Evolutionary conservation across 345 rosid species (phyloP).

Genomic region (Cardamine occulta): DNA sequence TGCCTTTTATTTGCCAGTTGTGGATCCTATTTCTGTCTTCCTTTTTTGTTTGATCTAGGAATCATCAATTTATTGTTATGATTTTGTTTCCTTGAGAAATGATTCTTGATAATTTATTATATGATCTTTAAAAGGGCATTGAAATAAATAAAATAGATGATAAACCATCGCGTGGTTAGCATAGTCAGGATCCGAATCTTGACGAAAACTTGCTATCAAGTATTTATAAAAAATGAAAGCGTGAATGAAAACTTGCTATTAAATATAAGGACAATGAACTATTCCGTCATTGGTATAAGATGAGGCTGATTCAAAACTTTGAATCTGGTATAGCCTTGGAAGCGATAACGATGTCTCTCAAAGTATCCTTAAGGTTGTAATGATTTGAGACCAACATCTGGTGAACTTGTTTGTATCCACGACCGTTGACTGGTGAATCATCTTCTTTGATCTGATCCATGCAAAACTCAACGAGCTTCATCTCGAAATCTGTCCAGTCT

Average conservation of each 20-base stretch:
- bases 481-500: constrained; percentile 52
- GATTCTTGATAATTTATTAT: neutral
- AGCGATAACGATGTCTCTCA: constrained; percentile 26
- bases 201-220: neutral
- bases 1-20: too few relatives aligned
- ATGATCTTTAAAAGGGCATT: neutral
- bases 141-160: neutral
- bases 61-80: neutral
- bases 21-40: too few relatives aligned
- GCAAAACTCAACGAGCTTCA: constrained; percentile 67
- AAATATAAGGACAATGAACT: neutral
- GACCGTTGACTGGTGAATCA: constrained; percentile 70
- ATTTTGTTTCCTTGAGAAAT: neutral
- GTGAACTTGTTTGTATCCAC: constrained; percentile 65
- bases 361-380: constrained; percentile 59
- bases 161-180: neutral
- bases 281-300: neutral
- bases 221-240: neutral
- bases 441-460: constrained; percentile 67
- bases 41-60: neutral
- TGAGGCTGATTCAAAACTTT: neutral
- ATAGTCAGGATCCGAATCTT: neutral
- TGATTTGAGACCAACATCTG: constrained; percentile 58
- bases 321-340: neutral
- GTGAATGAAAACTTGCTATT: neutral